Evolutionary conservation across 768 basidiomycete species (phyloP), one percentile per base, ranked within the genome.

Genomic region (Austroboletus eburneus): DNA sequence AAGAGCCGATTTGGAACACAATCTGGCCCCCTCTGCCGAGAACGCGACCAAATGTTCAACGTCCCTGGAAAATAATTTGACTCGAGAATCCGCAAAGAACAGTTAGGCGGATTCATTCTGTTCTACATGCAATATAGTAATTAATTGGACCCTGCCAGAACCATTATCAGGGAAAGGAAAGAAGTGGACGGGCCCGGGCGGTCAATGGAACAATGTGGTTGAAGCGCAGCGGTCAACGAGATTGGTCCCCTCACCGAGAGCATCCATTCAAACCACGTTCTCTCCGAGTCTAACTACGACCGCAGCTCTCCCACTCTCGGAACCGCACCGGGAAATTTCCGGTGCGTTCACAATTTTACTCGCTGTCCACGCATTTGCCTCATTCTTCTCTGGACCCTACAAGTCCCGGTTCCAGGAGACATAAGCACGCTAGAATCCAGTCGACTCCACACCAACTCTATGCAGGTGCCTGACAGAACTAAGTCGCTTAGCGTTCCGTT

Each of bases 401-500:
- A 56, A 64, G 47, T 13, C 32, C 59, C 49, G 54, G 54, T 39
- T 30, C 49, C 47, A 43, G 52, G 38, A 45, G 43, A 39, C 21
- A 24, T 21, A 25, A 24, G 22, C 32, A 34, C 32, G 10, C 25
- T 42, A 49, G 48, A 21, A 25, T 30, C 9, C 16, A 51, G 25
- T 50, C 49, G 35, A 40, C 17, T 38, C 13, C 50, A 50, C 21
- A 20, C 29, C 29, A 21, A 45, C 39, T 43, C 43, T 27, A 39
- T 43, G 32, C 16, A 24, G 8, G 20, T 42, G 29, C 46, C 50
- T 45, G 56, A 53, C 36, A 51, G 39, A 54, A 46, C 39, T 30
- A 50, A 51, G 22, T 42, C 23, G 29, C 38, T 50, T 39, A 44
- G 69, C 41, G 48, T 68, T 3, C 76, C 79, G 13, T 50, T 85